Base-by-base conservation (phyloP, 176 grass and related monocot genomes). In the Carex pumila region DNA sequence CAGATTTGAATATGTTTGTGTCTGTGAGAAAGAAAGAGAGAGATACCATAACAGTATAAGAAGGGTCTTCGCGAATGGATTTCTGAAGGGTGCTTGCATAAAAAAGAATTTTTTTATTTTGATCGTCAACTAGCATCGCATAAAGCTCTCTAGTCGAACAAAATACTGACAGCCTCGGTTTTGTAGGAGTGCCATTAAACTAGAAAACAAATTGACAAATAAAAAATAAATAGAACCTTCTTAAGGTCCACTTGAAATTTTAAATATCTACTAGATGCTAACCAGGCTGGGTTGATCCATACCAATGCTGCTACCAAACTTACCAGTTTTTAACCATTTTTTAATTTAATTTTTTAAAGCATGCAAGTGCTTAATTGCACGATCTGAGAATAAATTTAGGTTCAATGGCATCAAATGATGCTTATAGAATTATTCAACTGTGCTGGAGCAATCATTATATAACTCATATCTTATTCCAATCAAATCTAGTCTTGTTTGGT, bases 111-210 rank as follows among this genome's bases (percentile, higher is more conserved):
- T 88, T 92, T 87, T 90, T 93, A 89, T 86, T 89, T 52, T 90
- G 87, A 90, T 99, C 96, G 37, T 99, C 96, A 60, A 91, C 89
- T 47, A 99, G 89, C 91, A 95, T 89, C 67, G 93, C 91, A 61
- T 95, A 94, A 34, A 99, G 84, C 86, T 99, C 89, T 86, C 65
- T 87, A 75, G 90, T 91, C 14, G 96, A 93, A 86, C 96, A 99
- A 81, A 99, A 99, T 19, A 95, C 89, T 0, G 93, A 99, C 65
- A 99, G 81, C 80, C 93, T 86, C 60, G 96, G 96, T 84, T 92
- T 99, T 36, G 58, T 80, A 73, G 83, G 79, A 3, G 95, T 90
- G 74, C 96, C 96, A 55, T 95, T 90, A 72, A 92, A 98, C 96
- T 98, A 87, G 12, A 36, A 56, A 36, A 56, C 80, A 86, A 30